A percentile compares a stretch with the other conserved stretches of the same genome.
phyloP scores from a whole-genome alignment of 768 basidiomycete species.

The Gloeostereum incarnatum region DNA sequence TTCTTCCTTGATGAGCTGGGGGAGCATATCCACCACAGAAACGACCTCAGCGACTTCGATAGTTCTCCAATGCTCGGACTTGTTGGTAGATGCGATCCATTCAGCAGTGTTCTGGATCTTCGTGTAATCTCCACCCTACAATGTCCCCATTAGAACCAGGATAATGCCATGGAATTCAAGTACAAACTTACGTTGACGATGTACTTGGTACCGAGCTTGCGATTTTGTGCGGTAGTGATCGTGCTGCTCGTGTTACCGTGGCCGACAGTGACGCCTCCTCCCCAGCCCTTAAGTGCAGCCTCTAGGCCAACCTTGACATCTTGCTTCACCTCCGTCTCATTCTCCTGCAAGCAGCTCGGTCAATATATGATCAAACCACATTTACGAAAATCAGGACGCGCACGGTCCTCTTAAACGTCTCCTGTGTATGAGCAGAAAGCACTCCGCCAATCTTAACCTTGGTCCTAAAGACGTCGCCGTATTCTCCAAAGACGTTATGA shows the following conservation, averaged over 20 bases:
- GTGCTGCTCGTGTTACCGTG: background rate
- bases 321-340: constrained; percentile 1
- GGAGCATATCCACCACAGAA: too few relatives aligned
- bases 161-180: too few relatives aligned
- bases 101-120: too few relatives aligned
- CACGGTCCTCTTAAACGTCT: constrained; percentile 1
- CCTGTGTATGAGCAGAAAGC: background rate
- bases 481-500: background rate
- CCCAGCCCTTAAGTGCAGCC: background rate
- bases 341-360: background rate
- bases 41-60: too few relatives aligned
- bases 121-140: too few relatives aligned
- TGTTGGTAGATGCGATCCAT: too few relatives aligned
- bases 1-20: too few relatives aligned
- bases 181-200: constrained; percentile 1
- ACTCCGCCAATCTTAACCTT: constrained; percentile 1
- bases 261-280: background rate
- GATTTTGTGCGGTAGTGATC: background rate
- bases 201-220: background rate
- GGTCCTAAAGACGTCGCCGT: background rate
- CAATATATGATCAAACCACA: background rate
- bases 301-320: constrained; percentile 1
- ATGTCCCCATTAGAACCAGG: too few relatives aligned
- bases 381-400: background rate
- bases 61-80: too few relatives aligned